Conservation (phyloP, 2,329 filamentous ascomycete species). For the Alternaria gaisen region DNA sequence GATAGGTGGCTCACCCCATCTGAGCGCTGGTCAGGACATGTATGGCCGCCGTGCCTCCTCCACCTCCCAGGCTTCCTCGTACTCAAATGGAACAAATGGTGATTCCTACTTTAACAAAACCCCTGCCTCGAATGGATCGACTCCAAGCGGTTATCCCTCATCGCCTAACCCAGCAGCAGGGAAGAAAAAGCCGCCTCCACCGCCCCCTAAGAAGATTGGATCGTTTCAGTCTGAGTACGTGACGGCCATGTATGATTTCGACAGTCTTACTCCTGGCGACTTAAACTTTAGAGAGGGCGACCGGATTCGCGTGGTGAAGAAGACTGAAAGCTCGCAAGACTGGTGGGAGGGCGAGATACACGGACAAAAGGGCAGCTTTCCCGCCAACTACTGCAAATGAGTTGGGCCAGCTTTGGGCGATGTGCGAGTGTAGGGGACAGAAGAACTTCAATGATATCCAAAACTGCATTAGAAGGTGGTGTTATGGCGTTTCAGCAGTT, state of each 20-base stretch:
- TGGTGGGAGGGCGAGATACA: constrained; percentile 86
- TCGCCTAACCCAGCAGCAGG: constrained; percentile 56
- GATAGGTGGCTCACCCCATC: constrained; percentile 46
- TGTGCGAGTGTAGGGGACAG: neutral
- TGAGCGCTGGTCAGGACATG: constrained; percentile 40
- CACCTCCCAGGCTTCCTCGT: constrained; percentile 43
- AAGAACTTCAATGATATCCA: constrained; percentile 25
- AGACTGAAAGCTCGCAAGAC: constrained; percentile 80
- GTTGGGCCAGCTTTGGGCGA: neutral
- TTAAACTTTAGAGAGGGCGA: constrained; percentile 80
- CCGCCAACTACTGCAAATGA: constrained; percentile 79
- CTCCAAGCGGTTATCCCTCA: constrained; percentile 31
- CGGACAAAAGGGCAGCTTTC: constrained; percentile 76
- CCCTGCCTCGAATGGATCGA: constrained; percentile 51
- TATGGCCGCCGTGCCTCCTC: constrained; percentile 44
- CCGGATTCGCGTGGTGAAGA: constrained; percentile 77
- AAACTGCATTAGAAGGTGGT: constrained; percentile 35
- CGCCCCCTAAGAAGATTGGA: constrained; percentile 68
- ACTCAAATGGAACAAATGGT: constrained; percentile 40
- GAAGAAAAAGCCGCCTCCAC: constrained; percentile 80
- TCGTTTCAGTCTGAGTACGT: constrained; percentile 65
- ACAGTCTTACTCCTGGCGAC: constrained; percentile 74
- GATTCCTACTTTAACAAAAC: constrained; percentile 53
- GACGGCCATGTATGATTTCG: constrained; percentile 78
- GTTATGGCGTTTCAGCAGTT: constrained; percentile 9